These are phyloP conservation scores for Claviceps pazoutovae DNA, from an alignment of 2,329 filamentous ascomycete genomes.

Conservation along the genomic window DNA sequence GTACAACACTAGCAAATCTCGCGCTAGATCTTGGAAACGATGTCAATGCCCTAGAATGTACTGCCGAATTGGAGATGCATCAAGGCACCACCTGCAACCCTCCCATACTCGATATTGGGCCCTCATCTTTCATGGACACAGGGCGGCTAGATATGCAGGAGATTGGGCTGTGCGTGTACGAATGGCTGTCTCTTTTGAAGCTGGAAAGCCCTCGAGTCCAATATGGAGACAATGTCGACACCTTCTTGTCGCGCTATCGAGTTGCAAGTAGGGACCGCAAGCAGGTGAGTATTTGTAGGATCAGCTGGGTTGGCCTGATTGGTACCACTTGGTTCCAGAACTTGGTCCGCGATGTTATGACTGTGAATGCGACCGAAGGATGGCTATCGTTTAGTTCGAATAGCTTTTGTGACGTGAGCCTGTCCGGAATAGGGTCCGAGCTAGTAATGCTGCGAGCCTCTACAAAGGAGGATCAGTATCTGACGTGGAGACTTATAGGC, in stretches of 20 bases:
- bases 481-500: constrained; percentile 45
- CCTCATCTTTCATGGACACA: constrained; percentile 17
- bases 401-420: constrained; percentile 32
- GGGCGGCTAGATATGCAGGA: constrained; percentile 45
- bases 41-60: constrained; percentile 16
- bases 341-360: constrained; percentile 31
- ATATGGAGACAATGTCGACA: constrained; percentile 45
- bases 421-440: constrained; percentile 32
- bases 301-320: constrained; percentile 48
- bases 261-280: constrained; percentile 15
- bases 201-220: constrained; percentile 51
- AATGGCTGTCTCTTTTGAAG: constrained; percentile 59
- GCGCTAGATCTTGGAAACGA: neutral
- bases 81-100: constrained; percentile 10
- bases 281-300: constrained; percentile 25
- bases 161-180: constrained; percentile 48
- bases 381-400: constrained; percentile 45
- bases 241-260: constrained; percentile 54
- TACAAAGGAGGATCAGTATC: constrained; percentile 34
- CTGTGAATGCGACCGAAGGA: constrained; percentile 25
- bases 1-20: neutral
- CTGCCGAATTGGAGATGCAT: constrained; percentile 13
- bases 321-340: constrained; percentile 37
- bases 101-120: constrained; percentile 13
- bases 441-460: constrained; percentile 40